Evolutionary conservation across 108 stramenopile species (phyloP).

Genomic region (Epithemia pelagica): DNA sequence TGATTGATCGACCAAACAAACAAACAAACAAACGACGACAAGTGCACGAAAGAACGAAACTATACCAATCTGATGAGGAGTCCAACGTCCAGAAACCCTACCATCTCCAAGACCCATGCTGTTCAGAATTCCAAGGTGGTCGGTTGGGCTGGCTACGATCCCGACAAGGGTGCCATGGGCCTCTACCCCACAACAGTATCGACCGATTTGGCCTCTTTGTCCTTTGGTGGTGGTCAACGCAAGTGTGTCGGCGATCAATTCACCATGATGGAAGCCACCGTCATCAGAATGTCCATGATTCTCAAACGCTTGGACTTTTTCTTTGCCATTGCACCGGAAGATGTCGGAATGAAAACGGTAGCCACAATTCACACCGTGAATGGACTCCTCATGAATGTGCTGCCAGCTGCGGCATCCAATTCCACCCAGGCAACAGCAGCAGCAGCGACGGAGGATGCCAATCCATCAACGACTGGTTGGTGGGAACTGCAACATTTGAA

Average conservation of each 20-base stretch:
- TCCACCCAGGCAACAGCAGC: conserved; percentile 30
- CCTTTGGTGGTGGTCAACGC: conserved; percentile 85
- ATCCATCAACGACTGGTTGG: conserved; percentile 40
- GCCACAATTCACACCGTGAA: conserved; percentile 96
- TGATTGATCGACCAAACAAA: too few relatives aligned
- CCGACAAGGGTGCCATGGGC: conserved; percentile 60
- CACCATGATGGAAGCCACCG: conserved; percentile 81
- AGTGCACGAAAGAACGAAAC: too few relatives aligned
- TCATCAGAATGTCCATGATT: conserved; percentile 67
- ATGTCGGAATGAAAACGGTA: conserved; percentile 91
- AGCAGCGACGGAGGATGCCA: neutral
- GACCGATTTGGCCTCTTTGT: conserved; percentile 81
- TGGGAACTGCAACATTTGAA: conserved; percentile 77
- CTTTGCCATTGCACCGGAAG: conserved; percentile 66
- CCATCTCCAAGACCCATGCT: too few relatives aligned
- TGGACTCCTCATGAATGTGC: conserved; percentile 72
- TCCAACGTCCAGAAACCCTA: too few relatives aligned
- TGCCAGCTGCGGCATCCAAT: conserved; percentile 21
- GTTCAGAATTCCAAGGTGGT: too few relatives aligned
- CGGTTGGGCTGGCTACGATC: conserved; percentile 80
- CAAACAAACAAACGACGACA: too few relatives aligned
- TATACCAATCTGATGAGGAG: too few relatives aligned
- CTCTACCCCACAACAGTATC: conserved; percentile 81
- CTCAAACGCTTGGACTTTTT: conserved; percentile 76
- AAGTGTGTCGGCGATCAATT: conserved; percentile 91